phyloP scores from a whole-genome alignment of 768 basidiomycete species.

The Kwoniella europaea region DNA sequence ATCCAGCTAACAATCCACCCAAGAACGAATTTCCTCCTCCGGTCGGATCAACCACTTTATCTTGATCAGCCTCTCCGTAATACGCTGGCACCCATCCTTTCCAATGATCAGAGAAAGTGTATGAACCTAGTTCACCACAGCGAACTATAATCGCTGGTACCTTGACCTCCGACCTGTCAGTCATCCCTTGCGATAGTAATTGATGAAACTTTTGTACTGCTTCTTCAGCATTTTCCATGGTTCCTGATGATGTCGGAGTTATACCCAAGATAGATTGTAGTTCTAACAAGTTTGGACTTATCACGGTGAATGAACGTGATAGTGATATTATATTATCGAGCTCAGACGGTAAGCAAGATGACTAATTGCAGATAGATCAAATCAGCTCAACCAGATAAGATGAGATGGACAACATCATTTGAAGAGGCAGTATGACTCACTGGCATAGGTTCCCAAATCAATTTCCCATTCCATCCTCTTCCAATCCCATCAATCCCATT shows the following conservation, averaged over 20 bases:
- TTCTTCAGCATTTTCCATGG: constrained; percentile 13
- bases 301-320: constrained; percentile 29
- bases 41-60: constrained; percentile 44
- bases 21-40: constrained; percentile 53
- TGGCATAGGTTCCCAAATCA: constrained; percentile 52
- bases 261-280: constrained; percentile 36
- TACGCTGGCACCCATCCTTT: constrained; percentile 47
- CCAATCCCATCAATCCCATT: constrained; percentile 17
- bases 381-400: neutral
- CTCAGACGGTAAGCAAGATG: constrained; percentile 24
- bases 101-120: constrained; percentile 39
- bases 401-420: neutral
- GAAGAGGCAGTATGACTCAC: constrained; percentile 22
- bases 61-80: constrained; percentile 33
- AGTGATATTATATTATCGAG: constrained; percentile 26
- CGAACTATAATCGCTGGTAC: constrained; percentile 36
- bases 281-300: constrained; percentile 52
- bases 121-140: constrained; percentile 43
- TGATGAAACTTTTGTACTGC: constrained; percentile 17
- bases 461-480: constrained; percentile 32
- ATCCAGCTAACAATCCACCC: constrained; percentile 47
- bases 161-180: neutral
- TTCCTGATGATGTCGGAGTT: neutral
- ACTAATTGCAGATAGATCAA: constrained; percentile 11
- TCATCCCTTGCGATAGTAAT: neutral